phyloP scores from a whole-genome alignment of 805 yeast species.

The Nakazawaea pomicola region DNA sequence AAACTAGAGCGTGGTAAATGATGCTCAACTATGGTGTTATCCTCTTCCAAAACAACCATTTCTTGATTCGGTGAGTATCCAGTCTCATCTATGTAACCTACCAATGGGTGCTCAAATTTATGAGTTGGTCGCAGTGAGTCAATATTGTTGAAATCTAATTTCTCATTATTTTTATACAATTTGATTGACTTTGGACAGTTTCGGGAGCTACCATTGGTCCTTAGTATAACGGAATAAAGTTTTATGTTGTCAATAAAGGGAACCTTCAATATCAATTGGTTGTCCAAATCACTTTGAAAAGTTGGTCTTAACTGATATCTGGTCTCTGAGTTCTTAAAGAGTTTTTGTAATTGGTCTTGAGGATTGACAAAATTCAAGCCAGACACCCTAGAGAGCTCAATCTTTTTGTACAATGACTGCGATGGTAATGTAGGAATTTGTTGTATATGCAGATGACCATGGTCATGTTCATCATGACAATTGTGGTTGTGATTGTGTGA shows the following conservation, averaged over 20 bases:
- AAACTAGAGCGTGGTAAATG: constrained; percentile 70
- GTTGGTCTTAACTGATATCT: constrained; percentile 42
- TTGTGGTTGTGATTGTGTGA: constrained; percentile 11
- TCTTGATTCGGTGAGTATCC: constrained; percentile 22
- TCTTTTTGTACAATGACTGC: constrained; percentile 59
- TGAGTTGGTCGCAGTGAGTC: constrained; percentile 43
- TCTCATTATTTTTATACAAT: constrained; percentile 64
- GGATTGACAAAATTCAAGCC: constrained; percentile 60
- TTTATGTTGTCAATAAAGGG: constrained; percentile 79
- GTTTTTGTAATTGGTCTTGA: constrained; percentile 39
- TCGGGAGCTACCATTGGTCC: constrained; percentile 53
- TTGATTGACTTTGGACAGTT: constrained; percentile 68
- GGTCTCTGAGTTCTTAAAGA: constrained; percentile 50
- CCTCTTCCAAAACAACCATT: constrained; percentile 33
- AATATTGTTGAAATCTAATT: constrained; percentile 69
- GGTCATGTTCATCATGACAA: constrained; percentile 18
- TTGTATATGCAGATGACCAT: constrained; percentile 42
- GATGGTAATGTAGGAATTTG: constrained; percentile 68
- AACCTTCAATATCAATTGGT: constrained; percentile 68
- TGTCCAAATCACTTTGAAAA: constrained; percentile 66
- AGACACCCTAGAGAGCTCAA: constrained; percentile 54
- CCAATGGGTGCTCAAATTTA: constrained; percentile 56
- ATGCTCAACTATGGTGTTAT: constrained; percentile 68
- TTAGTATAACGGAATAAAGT: constrained; percentile 64
- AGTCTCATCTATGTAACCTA: constrained; percentile 42